phyloP scores from a whole-genome alignment of 768 basidiomycete species.

The Mycena belliarum region DNA sequence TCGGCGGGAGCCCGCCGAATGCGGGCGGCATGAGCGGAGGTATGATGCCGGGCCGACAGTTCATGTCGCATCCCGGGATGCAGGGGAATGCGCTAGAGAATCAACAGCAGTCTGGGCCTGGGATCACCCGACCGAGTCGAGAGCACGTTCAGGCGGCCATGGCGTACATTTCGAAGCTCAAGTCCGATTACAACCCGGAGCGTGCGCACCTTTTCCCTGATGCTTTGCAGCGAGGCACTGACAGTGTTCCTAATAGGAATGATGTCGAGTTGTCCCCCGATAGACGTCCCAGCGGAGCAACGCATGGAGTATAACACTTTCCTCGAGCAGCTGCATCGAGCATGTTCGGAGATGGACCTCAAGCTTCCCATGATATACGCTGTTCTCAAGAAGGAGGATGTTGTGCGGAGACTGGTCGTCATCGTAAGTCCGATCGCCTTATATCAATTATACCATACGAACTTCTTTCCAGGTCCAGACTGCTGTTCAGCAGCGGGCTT shows the following conservation, averaged over 20 bases:
- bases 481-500: constrained; percentile 44
- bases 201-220: constrained; percentile 25
- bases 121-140: constrained; percentile 24
- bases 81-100: constrained; percentile 22
- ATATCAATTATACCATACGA: neutral
- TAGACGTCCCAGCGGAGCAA: constrained; percentile 54
- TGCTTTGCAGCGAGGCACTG: neutral
- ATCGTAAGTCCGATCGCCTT: constrained; percentile 46
- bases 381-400: constrained; percentile 48
- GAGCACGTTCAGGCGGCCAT: constrained; percentile 35
- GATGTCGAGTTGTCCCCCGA: constrained; percentile 29
- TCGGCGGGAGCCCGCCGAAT: constrained; percentile 4
- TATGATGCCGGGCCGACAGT: constrained; percentile 5
- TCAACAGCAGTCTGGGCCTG: constrained; percentile 9
- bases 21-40: neutral
- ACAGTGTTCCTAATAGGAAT: constrained; percentile 32
- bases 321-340: constrained; percentile 50
- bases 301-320: constrained; percentile 51
- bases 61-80: constrained; percentile 12
- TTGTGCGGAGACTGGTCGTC: constrained; percentile 49
- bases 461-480: constrained; percentile 39
- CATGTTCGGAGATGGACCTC: constrained; percentile 48
- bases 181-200: constrained; percentile 34
- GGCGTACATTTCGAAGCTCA: constrained; percentile 32
- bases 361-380: constrained; percentile 50